These are phyloP conservation scores for Trichoderma endophyticum DNA, from an alignment of 2,329 filamentous ascomycete species.

Conservation along the genomic window DNA sequence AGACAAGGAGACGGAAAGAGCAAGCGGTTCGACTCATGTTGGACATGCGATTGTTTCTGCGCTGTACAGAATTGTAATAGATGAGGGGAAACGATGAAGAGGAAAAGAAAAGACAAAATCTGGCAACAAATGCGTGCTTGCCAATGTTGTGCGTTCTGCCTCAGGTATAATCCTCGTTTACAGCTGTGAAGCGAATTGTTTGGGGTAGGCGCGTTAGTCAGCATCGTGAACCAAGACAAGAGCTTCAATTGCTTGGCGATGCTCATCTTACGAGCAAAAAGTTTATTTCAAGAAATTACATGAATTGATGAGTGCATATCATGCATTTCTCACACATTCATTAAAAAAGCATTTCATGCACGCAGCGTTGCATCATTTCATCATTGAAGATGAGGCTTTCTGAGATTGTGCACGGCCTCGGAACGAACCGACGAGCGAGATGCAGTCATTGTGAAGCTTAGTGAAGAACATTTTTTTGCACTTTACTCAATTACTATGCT, in stretches of 20 bases:
- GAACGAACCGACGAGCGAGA: background rate
- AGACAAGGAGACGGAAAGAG: background rate
- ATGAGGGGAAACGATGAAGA: rapidly evolving
- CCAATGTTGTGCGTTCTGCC: background rate
- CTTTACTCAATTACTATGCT: background rate
- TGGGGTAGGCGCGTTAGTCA: background rate
- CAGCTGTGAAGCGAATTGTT: background rate
- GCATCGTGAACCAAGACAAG: background rate
- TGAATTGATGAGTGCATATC: background rate
- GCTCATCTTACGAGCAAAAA: no score
- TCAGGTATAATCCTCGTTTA: background rate
- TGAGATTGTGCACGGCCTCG: background rate
- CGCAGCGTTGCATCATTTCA: background rate
- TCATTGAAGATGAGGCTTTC: background rate
- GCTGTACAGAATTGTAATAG: background rate
- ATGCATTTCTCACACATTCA: background rate
- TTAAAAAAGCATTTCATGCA: no score
- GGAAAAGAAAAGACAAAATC: background rate
- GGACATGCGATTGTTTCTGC: background rate
- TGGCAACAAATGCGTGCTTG: background rate
- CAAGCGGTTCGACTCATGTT: rapidly evolving
- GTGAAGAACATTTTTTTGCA: background rate
- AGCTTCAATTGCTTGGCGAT: background rate
- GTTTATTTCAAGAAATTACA: no score
- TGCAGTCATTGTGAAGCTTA: background rate